Base-by-base conservation (phyloP, 2,329 filamentous ascomycete genomes). In the Fusarium floridanum region DNA sequence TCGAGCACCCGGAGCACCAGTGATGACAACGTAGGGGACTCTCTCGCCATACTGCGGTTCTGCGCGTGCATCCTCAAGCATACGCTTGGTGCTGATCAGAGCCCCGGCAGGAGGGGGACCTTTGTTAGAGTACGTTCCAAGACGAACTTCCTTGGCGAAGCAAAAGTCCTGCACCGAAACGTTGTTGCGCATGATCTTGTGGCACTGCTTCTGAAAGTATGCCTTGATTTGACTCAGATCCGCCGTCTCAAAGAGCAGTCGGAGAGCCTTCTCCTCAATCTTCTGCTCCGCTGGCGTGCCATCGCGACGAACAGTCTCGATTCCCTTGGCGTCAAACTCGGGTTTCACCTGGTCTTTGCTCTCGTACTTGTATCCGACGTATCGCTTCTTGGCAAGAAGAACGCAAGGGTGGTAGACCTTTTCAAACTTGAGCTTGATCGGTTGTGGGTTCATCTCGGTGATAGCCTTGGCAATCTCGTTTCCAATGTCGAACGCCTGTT, bases 291-390 rank as follows among this genome's bases (percentile, higher is more conserved):
- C 96, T 0, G 96, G 95, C 1, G 95, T 98, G 43, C 97, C 97
- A 81, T 99, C 97, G 59, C 97, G 91, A 2, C 97, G 92, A 9
- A 99, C 96, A 0, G 97, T 99, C 85, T 99, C 97, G 73, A 98
- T 99, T 34, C 97, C 97, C 83, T 99, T 99, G 67, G 97, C 97
- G 81, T 99, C 97, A 75, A 98, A 98, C 1, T 97, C 94, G 1
- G 97, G 96, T 74, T 92, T 91, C 10, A 82, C 85, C 80, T 99
- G 97, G 17, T 89, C 86, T 41, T 89, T 90, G 75, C 88, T 90
- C 80, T 99, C 97, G 84, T 97, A 99, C 81, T 98, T 98, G 87
- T 98, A 98, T 7, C 97, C 97, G 5, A 98, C 97, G 78, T 99
- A 99, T 65, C 97, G 93, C 81, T 99, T 99, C 85, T 99, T 99